Evolutionary conservation across 495 filamentous ascomycete species (phyloP).

Genomic region (Echria macrotheca): DNA sequence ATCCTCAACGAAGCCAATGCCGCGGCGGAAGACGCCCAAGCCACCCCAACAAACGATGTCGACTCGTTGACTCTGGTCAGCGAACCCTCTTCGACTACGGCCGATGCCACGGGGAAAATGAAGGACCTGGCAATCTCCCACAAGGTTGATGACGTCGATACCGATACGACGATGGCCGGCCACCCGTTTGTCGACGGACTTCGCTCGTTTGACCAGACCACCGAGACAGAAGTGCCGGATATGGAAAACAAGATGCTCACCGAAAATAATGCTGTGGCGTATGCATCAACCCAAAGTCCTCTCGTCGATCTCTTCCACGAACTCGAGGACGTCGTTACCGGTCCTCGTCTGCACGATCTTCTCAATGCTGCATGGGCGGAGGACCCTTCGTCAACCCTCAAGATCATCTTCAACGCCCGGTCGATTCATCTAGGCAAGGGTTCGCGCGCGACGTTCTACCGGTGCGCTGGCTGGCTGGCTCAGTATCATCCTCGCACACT

Average conservation of each 20-base stretch:
- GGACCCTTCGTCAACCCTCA: slow-evolving; percentile 38
- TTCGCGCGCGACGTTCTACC: slow-evolving; percentile 35
- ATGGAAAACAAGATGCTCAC: slow-evolving; percentile 38
- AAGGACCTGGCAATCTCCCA: background rate
- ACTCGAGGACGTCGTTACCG: slow-evolving; percentile 29
- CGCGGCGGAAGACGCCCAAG: background rate
- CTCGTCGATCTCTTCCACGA: slow-evolving; percentile 42
- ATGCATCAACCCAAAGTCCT: slow-evolving; percentile 31
- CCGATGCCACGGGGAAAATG: background rate
- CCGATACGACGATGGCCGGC: background rate
- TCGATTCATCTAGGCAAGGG: slow-evolving; percentile 46
- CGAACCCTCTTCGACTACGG: background rate
- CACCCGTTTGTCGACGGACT: slow-evolving; percentile 26
- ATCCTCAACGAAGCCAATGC: background rate
- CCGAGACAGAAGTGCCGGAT: slow-evolving; percentile 10
- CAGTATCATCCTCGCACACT: slow-evolving; percentile 40
- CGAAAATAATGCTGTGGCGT: slow-evolving; percentile 36
- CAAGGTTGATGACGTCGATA: background rate
- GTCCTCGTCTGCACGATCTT: slow-evolving; percentile 24
- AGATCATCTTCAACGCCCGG: slow-evolving; percentile 48
- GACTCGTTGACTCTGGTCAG: background rate
- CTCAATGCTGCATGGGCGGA: slow-evolving; percentile 37
- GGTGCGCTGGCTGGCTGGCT: slow-evolving; percentile 42
- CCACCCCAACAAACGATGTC: background rate
- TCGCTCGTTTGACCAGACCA: slow-evolving; percentile 3